phyloP scores from a whole-genome alignment of 352 stramenopile species.

The Globisporangium barbulae region DNA sequence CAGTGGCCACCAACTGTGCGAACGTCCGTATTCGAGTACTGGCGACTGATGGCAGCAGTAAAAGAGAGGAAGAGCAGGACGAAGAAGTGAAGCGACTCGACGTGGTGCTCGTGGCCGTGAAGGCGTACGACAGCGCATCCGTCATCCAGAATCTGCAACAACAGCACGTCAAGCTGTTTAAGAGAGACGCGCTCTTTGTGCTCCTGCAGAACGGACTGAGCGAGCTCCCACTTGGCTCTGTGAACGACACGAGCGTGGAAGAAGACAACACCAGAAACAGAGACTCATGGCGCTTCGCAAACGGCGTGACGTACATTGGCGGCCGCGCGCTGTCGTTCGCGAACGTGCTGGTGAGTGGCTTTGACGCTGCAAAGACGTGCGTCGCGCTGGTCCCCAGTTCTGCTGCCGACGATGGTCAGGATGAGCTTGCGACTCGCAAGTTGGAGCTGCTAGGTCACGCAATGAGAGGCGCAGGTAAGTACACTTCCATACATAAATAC shows the following conservation, averaged over 20 bases:
- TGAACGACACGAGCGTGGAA: neutral
- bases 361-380: slow-evolving; percentile 43
- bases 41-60: neutral
- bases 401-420: neutral
- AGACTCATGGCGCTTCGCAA: slow-evolving; percentile 36
- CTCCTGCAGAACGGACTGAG: slow-evolving; percentile 70
- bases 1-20: slow-evolving; percentile 6
- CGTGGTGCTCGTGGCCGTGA: slow-evolving; percentile 61
- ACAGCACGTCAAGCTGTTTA: slow-evolving; percentile 30
- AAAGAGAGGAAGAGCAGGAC: neutral
- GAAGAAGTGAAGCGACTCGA: slow-evolving; percentile 30
- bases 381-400: slow-evolving; percentile 34
- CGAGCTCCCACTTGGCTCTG: slow-evolving; percentile 21
- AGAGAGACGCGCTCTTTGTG: slow-evolving; percentile 47
- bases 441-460: slow-evolving; percentile 30
- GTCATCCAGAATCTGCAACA: slow-evolving; percentile 37
- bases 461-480: slow-evolving; percentile 39
- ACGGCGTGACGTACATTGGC: slow-evolving; percentile 70
- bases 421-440: slow-evolving; percentile 13
- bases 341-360: slow-evolving; percentile 44
- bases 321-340: slow-evolving; percentile 38
- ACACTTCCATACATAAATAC: neutral
- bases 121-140: slow-evolving; percentile 54
- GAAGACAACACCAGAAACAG: neutral
- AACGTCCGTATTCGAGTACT: slow-evolving; percentile 40